Percentiles rank a stretch among this genome's conserved stretches.
phyloP scores from a whole-genome alignment of 176 grass and related monocot genomes.

The Neostapfia colusana region DNA sequence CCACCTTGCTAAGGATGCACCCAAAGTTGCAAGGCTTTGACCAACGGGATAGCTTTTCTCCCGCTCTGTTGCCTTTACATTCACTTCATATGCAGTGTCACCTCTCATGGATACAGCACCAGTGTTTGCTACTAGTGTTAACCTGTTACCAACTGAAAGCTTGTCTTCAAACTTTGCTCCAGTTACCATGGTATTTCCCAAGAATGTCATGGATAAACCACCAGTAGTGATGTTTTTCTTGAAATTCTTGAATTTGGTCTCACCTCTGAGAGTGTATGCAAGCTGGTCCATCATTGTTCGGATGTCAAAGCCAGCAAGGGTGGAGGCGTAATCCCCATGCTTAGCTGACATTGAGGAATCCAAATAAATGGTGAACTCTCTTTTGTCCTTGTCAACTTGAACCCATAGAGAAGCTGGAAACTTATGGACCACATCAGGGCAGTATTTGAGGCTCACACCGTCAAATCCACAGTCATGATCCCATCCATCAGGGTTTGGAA shows the following conservation, averaged over 20 bases:
- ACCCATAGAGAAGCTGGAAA: slow-evolving; percentile 64
- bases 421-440: slow-evolving; percentile 42
- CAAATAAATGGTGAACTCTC: slow-evolving; percentile 74
- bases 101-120: slow-evolving; percentile 59
- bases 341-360: slow-evolving; percentile 79
- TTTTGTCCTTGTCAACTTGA: slow-evolving; percentile 90
- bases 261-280: slow-evolving; percentile 68
- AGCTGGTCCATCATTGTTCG: slow-evolving; percentile 60
- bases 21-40: slow-evolving; percentile 61
- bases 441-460: slow-evolving; percentile 65
- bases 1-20: slow-evolving; percentile 63
- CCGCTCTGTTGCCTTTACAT: slow-evolving; percentile 60
- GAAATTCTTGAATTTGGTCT: slow-evolving; percentile 70
- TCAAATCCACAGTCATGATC: slow-evolving; percentile 96
- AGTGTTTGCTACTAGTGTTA: slow-evolving; percentile 56
- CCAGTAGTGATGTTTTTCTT: slow-evolving; percentile 67
- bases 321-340: slow-evolving; percentile 67
- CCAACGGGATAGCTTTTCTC: slow-evolving; percentile 57
- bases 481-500: slow-evolving; percentile 74
- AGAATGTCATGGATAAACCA: slow-evolving; percentile 71
- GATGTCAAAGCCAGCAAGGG: slow-evolving; percentile 73
- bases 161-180: slow-evolving; percentile 75
- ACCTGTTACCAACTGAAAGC: slow-evolving; percentile 53
- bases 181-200: slow-evolving; percentile 64
- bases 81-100: slow-evolving; percentile 58